Evolutionary conservation across 2,329 filamentous ascomycete genomes (phyloP).

Genomic region (Scedosporium dehoogii): DNA sequence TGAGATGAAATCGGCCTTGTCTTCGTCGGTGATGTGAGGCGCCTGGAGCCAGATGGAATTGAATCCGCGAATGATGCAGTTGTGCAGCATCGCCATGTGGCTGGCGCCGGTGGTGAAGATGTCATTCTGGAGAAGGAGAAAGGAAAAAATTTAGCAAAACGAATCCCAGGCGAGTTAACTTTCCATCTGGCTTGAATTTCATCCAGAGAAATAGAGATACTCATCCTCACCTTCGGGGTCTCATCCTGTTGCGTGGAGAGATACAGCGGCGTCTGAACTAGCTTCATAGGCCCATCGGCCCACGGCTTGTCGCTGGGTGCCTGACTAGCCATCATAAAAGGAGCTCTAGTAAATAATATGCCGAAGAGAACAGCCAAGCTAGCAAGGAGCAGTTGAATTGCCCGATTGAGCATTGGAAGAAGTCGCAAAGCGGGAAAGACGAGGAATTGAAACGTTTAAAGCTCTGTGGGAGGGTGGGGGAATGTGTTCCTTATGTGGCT

Average conservation of each 20-base stretch:
- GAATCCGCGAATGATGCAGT: constrained; percentile 52
- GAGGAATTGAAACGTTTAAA: background rate
- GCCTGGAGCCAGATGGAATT: constrained; percentile 55
- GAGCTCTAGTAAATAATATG: constrained; percentile 23
- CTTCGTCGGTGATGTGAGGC: constrained; percentile 36
- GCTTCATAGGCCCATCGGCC: constrained; percentile 45
- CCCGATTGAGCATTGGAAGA: background rate
- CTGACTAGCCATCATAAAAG: constrained; percentile 23
- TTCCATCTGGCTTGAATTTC: too few relatives aligned
- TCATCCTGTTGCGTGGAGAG: constrained; percentile 12
- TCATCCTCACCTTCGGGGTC: constrained; percentile 34
- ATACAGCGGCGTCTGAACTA: constrained; percentile 43
- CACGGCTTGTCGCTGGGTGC: constrained; percentile 25
- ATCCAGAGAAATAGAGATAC: too few relatives aligned
- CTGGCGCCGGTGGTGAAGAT: constrained; percentile 49
- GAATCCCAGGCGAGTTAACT: too few relatives aligned
- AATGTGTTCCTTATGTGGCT: background rate
- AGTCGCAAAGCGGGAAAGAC: background rate
- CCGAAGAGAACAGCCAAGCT: constrained; percentile 19
- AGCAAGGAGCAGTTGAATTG: constrained; percentile 16
- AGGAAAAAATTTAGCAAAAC: too few relatives aligned
- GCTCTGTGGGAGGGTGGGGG: background rate
- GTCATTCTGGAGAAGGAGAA: constrained; percentile 31
- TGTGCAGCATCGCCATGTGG: constrained; percentile 53
- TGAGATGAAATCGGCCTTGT: constrained; percentile 45